phyloP scores from a whole-genome alignment of 2,329 filamentous ascomycete genomes.

The Colletotrichum trifolii region DNA sequence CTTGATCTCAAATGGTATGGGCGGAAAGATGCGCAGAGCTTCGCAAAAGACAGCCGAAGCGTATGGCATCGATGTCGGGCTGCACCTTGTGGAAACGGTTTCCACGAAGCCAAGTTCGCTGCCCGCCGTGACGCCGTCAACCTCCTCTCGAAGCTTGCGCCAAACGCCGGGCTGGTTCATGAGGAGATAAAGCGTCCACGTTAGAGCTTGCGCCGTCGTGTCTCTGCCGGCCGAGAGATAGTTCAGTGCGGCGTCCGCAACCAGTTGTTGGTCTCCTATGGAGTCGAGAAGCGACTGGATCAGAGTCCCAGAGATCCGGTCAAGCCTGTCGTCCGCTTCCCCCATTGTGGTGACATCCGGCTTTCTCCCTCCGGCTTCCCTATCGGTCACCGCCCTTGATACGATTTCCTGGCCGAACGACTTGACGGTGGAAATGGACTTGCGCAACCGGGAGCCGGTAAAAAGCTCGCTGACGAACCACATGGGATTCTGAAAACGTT shows the following conservation, averaged over 20 bases:
- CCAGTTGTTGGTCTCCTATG: slow-evolving; percentile 64
- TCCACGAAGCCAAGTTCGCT: slow-evolving; percentile 28
- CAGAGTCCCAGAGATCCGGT: slow-evolving; percentile 62
- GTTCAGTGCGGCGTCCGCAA: slow-evolving; percentile 73
- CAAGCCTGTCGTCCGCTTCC: slow-evolving; percentile 43
- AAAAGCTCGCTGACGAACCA: slow-evolving; percentile 69
- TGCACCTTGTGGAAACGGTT: slow-evolving; percentile 46
- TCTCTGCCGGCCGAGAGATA: slow-evolving; percentile 74
- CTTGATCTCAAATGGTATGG: slow-evolving; percentile 74
- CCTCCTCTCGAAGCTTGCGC: slow-evolving; percentile 56
- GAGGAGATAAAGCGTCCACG: slow-evolving; percentile 72
- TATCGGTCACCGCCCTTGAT: slow-evolving; percentile 59
- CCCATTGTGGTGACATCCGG: background rate
- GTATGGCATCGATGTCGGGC: slow-evolving; percentile 61
- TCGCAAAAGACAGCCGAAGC: slow-evolving; percentile 73
- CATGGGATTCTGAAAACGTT: slow-evolving; percentile 74
- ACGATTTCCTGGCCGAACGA: slow-evolving; percentile 69
- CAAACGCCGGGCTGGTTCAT: slow-evolving; percentile 59
- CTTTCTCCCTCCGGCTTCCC: slow-evolving; percentile 36
- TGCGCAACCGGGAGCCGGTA: slow-evolving; percentile 59
- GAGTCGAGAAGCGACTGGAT: slow-evolving; percentile 70
- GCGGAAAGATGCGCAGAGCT: slow-evolving; percentile 69
- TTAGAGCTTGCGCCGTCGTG: slow-evolving; percentile 72
- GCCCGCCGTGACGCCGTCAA: slow-evolving; percentile 39
- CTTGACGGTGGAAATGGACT: slow-evolving; percentile 61